Evolutionary conservation across 2,329 filamentous ascomycete species (phyloP), one percentile per base, ranked within the genome.

Genomic region (Domatiomyces catenatus): DNA sequence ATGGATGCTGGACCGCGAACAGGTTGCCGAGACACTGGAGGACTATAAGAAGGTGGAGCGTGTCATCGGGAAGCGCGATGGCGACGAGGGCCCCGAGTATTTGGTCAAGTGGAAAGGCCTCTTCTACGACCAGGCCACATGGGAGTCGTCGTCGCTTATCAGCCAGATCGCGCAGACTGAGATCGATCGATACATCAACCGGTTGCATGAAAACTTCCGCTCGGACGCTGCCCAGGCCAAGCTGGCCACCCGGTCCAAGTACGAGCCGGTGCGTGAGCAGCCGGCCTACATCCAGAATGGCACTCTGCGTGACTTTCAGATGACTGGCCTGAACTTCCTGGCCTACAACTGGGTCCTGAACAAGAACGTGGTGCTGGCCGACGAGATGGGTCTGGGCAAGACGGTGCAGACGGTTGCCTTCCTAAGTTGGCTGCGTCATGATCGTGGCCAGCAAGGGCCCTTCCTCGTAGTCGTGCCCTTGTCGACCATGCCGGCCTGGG

Each of bases 381-480:
- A 98, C 64, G 92, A 98, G 69, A 98, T 98, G 92, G 92, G 92
- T 60, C 75, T 98, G 12, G 92, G 92, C 24, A 98, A 98, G 71
- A 98, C 92, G 0, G 92, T 98, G 0, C 92, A 98, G 69, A 95
- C 90, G 0, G 89, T 98, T 24, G 82, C 90, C 0, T 96, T 96
- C 66, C 83, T 98, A 66, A 95, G 90, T 64, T 98, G 92, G 90
- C 75, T 98, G 53, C 85, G 87, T 50, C 90, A 96, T 67, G 81
- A 88, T 52, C 81, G 90, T 58, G 76, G 76, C 47, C 92, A 98
- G 65, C 86, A 96, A 66, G 92, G 92, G 0, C 92, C 92, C 0
- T 96, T 95, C 63, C 79, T 98, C 44, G 90, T 96, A 53, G 87
- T 96, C n/a, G 92, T 94, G 6, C 92, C 92, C 24, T 75, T 98